phyloP scores from a whole-genome alignment of 306 rosid species.

The Phaseolus lunatus region DNA sequence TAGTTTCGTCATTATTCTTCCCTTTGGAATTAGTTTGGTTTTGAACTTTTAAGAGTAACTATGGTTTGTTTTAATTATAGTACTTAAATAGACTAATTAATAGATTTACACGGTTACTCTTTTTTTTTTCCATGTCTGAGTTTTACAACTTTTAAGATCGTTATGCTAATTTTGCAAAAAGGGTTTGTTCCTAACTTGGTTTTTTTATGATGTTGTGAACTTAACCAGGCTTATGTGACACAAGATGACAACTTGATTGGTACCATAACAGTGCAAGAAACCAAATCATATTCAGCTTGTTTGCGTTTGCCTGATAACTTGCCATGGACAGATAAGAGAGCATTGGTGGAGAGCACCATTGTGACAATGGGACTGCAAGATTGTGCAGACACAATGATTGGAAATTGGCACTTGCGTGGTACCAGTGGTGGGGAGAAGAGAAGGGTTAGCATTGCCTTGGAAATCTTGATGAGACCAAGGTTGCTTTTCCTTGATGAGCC shows the following conservation, averaged over 20 bases:
- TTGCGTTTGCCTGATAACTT: conserved; percentile 81
- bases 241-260: conserved; percentile 98
- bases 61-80: conserved; percentile 2
- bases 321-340: conserved; percentile 75
- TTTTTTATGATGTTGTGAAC: neutral
- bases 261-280: conserved; percentile 85
- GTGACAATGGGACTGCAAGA: conserved; percentile 95
- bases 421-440: conserved; percentile 98
- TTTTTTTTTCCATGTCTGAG: neutral
- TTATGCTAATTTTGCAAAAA: neutral
- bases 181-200: conserved; percentile 23
- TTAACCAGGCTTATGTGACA: conserved; percentile 88
- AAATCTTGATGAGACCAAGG: conserved; percentile 90
- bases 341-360: conserved; percentile 85
- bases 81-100: neutral
- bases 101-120: neutral
- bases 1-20: neutral
- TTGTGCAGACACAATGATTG: conserved; percentile 92
- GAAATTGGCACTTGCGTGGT: conserved; percentile 97
- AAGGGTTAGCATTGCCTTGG: conserved; percentile 95
- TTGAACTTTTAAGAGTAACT: conserved; percentile 17
- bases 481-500: conserved; percentile 97
- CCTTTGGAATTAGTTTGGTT: conserved; percentile 7
- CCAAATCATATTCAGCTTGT: conserved; percentile 83
- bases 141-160: no score